Conservation (phyloP, 2,329 filamentous ascomycete genomes). For the Ilyonectria mors-panacis region DNA sequence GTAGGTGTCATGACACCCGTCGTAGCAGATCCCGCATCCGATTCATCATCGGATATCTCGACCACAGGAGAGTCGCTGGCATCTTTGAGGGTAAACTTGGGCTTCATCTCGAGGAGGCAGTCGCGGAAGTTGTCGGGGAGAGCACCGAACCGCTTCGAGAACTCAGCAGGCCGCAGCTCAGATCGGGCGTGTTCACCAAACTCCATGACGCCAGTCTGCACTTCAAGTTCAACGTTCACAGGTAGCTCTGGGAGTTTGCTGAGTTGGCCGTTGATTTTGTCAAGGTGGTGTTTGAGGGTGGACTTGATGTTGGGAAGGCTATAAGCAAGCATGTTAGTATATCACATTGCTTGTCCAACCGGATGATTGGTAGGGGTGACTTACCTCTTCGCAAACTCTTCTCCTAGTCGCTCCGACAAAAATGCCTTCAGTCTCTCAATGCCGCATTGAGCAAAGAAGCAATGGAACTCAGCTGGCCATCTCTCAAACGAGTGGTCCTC, state of each 20-base stretch:
- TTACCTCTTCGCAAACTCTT: slow-evolving; percentile 68
- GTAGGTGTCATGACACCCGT: slow-evolving; percentile 45
- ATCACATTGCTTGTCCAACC: background rate
- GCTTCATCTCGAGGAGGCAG: slow-evolving; percentile 63
- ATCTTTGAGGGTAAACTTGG: slow-evolving; percentile 61
- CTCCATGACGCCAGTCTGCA: slow-evolving; percentile 71
- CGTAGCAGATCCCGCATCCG: slow-evolving; percentile 49
- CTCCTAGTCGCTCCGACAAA: slow-evolving; percentile 66
- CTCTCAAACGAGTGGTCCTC: slow-evolving; percentile 53
- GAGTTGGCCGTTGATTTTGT: slow-evolving; percentile 69
- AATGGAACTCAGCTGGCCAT: slow-evolving; percentile 66
- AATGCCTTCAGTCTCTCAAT: slow-evolving; percentile 68
- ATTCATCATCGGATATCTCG: slow-evolving; percentile 59
- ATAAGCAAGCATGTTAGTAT: slow-evolving; percentile 33
- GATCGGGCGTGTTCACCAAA: slow-evolving; percentile 71
- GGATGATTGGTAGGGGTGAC: slow-evolving; percentile 25
- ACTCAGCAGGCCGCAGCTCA: slow-evolving; percentile 60
- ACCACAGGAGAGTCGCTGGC: slow-evolving; percentile 52
- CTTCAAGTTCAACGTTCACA: slow-evolving; percentile 75
- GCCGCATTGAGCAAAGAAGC: slow-evolving; percentile 65
- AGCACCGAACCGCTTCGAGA: slow-evolving; percentile 60
- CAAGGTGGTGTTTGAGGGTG: slow-evolving; percentile 66
- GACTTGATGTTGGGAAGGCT: slow-evolving; percentile 68
- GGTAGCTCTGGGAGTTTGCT: slow-evolving; percentile 76
- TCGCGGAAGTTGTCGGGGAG: slow-evolving; percentile 68